Evolutionary conservation across 2,329 filamentous ascomycete species (phyloP).

Genomic region (Epichloe amarillans): DNA sequence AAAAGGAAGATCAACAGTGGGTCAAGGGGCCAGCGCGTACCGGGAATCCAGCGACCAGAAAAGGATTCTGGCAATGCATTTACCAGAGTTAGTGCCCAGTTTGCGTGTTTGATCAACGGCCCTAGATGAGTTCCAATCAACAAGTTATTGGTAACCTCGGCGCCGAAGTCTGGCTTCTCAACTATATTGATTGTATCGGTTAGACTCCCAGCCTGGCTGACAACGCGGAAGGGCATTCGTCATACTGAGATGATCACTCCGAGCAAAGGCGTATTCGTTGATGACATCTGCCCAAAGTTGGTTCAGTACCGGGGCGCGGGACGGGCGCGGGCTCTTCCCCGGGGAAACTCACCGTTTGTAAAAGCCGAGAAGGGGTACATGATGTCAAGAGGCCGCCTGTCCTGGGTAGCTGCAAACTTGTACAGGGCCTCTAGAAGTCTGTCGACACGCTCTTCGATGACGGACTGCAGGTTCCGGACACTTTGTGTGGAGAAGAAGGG

Average conservation of each 20-base stretch:
- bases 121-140: conserved; percentile 25
- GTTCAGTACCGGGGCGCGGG: neutral
- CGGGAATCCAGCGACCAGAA: conserved; percentile 21
- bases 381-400: conserved; percentile 19
- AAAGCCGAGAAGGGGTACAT: conserved; percentile 26
- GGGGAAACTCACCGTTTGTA: conserved; percentile 18
- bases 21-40: conserved; percentile 9
- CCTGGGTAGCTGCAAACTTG: conserved; percentile 14
- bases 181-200: conserved; percentile 10
- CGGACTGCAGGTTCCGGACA: conserved; percentile 24
- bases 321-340: neutral
- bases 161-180: conserved; percentile 21
- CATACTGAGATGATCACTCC: conserved; percentile 19
- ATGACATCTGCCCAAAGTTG: conserved; percentile 20
- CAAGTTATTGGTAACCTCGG: conserved; percentile 21
- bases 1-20: conserved; percentile 3
- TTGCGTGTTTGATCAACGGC: conserved; percentile 22
- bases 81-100: conserved; percentile 22
- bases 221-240: neutral
- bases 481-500: conserved; percentile 25
- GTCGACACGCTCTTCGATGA: conserved; percentile 23
- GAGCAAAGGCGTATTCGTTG: conserved; percentile 26
- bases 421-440: conserved; percentile 19
- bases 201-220: neutral
- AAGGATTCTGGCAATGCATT: conserved; percentile 22